A percentile compares a stretch with the other conserved stretches of the same genome.
Evolutionary conservation across 495 filamentous ascomycete species (phyloP).

Genomic region (Aspergillus leporis): DNA sequence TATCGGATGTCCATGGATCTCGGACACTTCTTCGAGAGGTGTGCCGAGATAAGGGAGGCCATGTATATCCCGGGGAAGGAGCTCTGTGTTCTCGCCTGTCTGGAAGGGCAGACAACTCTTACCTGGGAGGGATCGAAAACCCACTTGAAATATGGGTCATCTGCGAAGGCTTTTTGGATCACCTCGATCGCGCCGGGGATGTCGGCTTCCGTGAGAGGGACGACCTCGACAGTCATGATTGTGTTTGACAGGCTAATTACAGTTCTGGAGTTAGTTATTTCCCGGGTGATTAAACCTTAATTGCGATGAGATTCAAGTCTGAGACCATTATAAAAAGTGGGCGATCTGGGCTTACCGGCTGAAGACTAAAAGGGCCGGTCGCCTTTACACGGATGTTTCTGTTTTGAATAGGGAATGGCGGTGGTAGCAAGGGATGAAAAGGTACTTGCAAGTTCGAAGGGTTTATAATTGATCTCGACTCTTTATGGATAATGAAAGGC

Average conservation of each 20-base stretch:
- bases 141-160: constrained; percentile 70
- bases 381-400: neutral
- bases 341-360: neutral
- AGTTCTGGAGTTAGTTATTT: too few relatives aligned
- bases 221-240: constrained; percentile 56
- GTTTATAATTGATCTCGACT: neutral
- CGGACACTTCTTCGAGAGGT: neutral
- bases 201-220: constrained; percentile 54
- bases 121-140: constrained; percentile 56
- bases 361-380: neutral
- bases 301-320: too few relatives aligned
- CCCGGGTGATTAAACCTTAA: neutral
- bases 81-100: too few relatives aligned
- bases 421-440: neutral
- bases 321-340: neutral
- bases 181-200: constrained; percentile 60
- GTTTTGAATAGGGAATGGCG: neutral
- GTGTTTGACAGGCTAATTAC: neutral
- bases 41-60: too few relatives aligned
- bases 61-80: too few relatives aligned
- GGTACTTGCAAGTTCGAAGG: neutral
- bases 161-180: constrained; percentile 59
- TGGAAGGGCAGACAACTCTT: constrained; percentile 11
- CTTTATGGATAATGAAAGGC: neutral
- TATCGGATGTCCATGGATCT: too few relatives aligned